A percentile compares a stretch with the other conserved stretches of the same genome.
These are phyloP conservation scores for Globisporangium lucens DNA, from an alignment of 352 stramenopile species.

Conservation along the genomic window DNA sequence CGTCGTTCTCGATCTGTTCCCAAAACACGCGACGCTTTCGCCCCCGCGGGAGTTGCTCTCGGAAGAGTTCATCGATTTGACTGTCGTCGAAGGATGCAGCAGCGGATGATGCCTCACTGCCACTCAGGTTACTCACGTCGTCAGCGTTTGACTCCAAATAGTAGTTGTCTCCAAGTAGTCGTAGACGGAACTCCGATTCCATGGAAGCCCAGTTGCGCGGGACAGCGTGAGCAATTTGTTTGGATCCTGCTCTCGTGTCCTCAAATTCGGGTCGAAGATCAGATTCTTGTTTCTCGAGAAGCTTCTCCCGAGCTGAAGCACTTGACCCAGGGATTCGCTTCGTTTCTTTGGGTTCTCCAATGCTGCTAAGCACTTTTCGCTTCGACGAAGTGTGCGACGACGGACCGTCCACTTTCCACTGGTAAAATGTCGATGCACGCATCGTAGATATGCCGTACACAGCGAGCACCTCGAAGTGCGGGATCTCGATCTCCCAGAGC, in stretches of 20 bases:
- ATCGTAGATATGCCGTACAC: constrained; percentile 60
- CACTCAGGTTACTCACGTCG: constrained; percentile 23
- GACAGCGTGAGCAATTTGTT: constrained; percentile 22
- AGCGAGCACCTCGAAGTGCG: constrained; percentile 67
- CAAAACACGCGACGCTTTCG: constrained; percentile 45
- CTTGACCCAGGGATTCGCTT: not conserved
- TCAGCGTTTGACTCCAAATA: constrained; percentile 55
- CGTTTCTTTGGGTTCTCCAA: not conserved
- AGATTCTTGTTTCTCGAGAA: not conserved
- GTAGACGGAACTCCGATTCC: constrained; percentile 46
- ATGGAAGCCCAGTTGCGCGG: constrained; percentile 27
- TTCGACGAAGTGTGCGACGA: constrained; percentile 36
- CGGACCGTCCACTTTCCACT: constrained; percentile 69
- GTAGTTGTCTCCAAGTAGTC: constrained; percentile 55
- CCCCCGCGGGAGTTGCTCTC: constrained; percentile 13
- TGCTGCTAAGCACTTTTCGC: not conserved
- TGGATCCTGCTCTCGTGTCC: constrained; percentile 9
- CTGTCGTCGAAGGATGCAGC: constrained; percentile 25
- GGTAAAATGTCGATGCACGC: constrained; percentile 56
- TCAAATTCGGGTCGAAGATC: not conserved
- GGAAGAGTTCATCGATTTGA: constrained; percentile 23
- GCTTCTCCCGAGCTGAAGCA: constrained; percentile 1
- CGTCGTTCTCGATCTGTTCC: constrained; percentile 71
- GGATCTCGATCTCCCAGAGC: constrained; percentile 71
- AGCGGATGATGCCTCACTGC: constrained; percentile 7